Percentiles rank a stretch among this genome's conserved stretches.
These are phyloP conservation scores for Grosmannia huntii DNA, from an alignment of 2,329 filamentous ascomycete genomes.

Conservation along the genomic window DNA sequence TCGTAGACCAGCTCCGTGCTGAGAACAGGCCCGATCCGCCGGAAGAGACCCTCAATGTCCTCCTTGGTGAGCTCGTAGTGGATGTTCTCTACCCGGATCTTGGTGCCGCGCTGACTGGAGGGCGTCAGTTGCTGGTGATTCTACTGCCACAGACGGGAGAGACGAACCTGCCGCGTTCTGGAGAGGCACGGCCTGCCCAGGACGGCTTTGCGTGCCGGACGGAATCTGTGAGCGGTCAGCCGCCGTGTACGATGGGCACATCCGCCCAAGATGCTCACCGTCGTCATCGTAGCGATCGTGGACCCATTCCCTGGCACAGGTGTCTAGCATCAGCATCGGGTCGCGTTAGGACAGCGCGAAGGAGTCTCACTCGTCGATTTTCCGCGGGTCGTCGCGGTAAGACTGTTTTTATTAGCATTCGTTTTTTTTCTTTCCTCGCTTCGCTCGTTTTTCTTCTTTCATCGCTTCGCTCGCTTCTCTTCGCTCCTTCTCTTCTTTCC, in stretches of 20 bases:
- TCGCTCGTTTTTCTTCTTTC: not conserved
- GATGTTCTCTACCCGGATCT: conserved; percentile 75
- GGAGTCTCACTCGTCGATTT: conserved; percentile 55
- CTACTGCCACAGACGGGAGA: no score
- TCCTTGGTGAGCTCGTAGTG: conserved; percentile 84
- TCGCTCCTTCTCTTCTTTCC: not conserved
- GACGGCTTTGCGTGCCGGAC: conserved; percentile 1
- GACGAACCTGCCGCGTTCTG: conserved; percentile 1
- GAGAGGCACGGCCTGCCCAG: conserved; percentile 1
- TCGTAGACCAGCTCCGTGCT: conserved; percentile 69
- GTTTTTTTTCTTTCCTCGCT: no score
- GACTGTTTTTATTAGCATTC: conserved; percentile 26
- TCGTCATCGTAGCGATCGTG: conserved; percentile 77
- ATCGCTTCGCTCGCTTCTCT: not conserved
- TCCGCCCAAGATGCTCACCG: not conserved
- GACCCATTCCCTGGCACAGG: conserved; percentile 64
- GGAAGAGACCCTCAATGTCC: conserved; percentile 76
- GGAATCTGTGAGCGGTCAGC: not conserved
- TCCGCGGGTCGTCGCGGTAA: conserved; percentile 49
- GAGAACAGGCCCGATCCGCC: conserved; percentile 58
- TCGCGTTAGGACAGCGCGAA: not conserved
- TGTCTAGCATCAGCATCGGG: not conserved
- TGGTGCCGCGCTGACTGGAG: conserved; percentile 35
- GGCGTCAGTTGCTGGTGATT: not conserved
- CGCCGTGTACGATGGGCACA: not conserved